phyloP scores from a whole-genome alignment of 805 yeast species.

The Pichia occidentalis region DNA sequence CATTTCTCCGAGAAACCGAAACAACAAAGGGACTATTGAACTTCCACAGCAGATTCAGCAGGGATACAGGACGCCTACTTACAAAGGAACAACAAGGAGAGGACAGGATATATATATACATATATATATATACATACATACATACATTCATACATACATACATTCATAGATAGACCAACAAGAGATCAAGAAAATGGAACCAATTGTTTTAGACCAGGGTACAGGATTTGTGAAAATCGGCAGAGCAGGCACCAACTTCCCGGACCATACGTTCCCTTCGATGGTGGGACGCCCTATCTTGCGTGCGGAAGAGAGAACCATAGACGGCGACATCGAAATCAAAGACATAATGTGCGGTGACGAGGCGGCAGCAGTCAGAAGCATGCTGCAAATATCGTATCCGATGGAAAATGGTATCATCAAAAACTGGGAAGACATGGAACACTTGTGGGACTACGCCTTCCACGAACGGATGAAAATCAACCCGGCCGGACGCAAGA shows the following conservation, averaged over 20 bases:
- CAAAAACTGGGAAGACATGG: conserved; percentile 98
- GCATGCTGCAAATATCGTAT: conserved; percentile 85
- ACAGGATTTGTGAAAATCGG: conserved; percentile 98
- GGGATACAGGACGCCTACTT: too few species aligned
- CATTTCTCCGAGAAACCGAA: too few species aligned
- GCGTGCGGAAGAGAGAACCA: conserved; percentile 86
- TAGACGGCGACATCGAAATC: conserved; percentile 57
- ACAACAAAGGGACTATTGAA: too few species aligned
- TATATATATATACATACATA: too few species aligned
- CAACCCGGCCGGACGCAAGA: conserved; percentile 67
- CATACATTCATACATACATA: too few species aligned
- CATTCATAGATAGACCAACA: too few species aligned
- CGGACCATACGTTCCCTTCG: conserved; percentile 94
- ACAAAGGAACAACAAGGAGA: too few species aligned
- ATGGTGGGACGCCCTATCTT: conserved; percentile 96
- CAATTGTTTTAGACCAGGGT: conserved; percentile 90
- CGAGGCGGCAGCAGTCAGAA: conserved; percentile 87
- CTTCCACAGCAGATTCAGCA: too few species aligned
- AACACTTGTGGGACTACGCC: conserved; percentile 95
- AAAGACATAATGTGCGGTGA: conserved; percentile 97
- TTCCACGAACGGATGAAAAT: conserved; percentile 85
- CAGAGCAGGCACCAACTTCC: conserved; percentile 93
- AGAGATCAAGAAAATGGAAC: conserved; percentile 4
- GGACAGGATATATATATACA: too few species aligned
- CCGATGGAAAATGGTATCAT: conserved; percentile 99